Percentiles rank a stretch among this genome's conserved stretches.
Conservation (phyloP, 2,329 filamentous ascomycete species). For the Pseudogymnoascus sp. region DNA sequence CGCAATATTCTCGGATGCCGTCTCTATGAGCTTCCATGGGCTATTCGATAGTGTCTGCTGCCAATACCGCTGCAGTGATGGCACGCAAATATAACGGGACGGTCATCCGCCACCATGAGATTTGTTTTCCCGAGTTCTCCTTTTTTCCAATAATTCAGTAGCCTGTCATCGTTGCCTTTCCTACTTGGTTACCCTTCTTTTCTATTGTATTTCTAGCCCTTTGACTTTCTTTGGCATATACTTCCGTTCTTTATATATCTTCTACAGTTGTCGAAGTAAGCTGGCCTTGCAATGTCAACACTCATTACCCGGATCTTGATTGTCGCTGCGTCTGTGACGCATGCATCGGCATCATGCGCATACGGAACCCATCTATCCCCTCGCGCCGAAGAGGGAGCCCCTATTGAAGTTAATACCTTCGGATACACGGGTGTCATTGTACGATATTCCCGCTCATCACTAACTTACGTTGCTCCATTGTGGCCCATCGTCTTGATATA, state of each 20-base stretch:
- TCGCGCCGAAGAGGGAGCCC: slow-evolving; percentile 25
- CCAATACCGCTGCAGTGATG: neutral
- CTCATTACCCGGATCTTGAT: neutral
- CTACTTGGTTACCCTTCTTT: neutral
- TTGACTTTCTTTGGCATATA: neutral
- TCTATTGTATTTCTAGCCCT: neutral
- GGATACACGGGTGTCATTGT: slow-evolving; percentile 32
- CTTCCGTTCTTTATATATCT: neutral
- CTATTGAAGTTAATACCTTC: slow-evolving; percentile 30
- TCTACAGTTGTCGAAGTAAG: slow-evolving; percentile 2
- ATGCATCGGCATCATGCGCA: slow-evolving; percentile 30
- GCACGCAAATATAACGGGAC: neutral
- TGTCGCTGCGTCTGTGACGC: slow-evolving; percentile 21
- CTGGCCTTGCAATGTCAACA: neutral
- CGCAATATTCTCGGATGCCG: neutral
- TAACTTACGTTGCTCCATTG: neutral
- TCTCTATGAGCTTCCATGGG: neutral
- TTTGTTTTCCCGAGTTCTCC: neutral
- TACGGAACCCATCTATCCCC: slow-evolving; percentile 32
- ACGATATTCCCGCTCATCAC: slow-evolving; percentile 11
- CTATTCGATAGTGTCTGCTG: neutral
- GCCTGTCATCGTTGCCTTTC: neutral
- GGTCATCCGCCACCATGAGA: neutral
- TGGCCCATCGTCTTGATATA: neutral
- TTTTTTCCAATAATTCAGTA: neutral